Base-by-base conservation (phyloP, 2,329 filamentous ascomycete species). In the Colletotrichum kahawae region DNA sequence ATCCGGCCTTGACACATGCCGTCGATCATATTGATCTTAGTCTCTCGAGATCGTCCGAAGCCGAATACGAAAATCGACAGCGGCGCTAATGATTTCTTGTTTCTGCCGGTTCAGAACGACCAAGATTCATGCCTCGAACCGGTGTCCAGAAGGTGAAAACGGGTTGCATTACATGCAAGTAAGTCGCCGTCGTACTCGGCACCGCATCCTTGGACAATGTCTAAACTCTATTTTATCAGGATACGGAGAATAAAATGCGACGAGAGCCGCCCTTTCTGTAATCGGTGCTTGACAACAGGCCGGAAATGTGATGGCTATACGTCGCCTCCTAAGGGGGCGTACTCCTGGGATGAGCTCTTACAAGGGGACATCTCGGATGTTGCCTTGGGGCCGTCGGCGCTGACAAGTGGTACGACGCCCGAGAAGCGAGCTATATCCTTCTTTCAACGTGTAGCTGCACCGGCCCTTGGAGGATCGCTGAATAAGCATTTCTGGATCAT, bases 401-500 rank as follows among this genome's bases (percentile, higher is more conserved):
- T 24, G 43, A 36, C 36, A 38, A 65, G 27, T 59, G 57, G 21
- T 10, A 76, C 38, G 24, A 48, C 18, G 1, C 67, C n/a, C 60
- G 78, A 73, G 38, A 77, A 24, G 54, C 77, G 60, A 51, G 67
- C 74, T 75, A 77, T 63, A 56, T 65, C 48, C 10, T 79, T 74
- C 56, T 80, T 79, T 24, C 43, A 77, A 21, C 64, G 76, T 4
- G 68, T 80, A 2, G 71, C 76, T 1, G 75, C 74, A 1, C 78
- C 78, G 3, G 67, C 56, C 6, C 66, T 80, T 4, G 65, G 78
- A 4, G 76, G 78, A 5, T 67, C 75, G 5, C 75, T 80, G 31
- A 75, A 78, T 34, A 64, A 48, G 16, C 74, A 76, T n/a, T 80
- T 80, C 68, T 80, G 79, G 78, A 38, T 70, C 6, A 36, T 33